Conservation (phyloP, 2,329 filamentous ascomycete species). For the Paramyrothecium sp. region DNA sequence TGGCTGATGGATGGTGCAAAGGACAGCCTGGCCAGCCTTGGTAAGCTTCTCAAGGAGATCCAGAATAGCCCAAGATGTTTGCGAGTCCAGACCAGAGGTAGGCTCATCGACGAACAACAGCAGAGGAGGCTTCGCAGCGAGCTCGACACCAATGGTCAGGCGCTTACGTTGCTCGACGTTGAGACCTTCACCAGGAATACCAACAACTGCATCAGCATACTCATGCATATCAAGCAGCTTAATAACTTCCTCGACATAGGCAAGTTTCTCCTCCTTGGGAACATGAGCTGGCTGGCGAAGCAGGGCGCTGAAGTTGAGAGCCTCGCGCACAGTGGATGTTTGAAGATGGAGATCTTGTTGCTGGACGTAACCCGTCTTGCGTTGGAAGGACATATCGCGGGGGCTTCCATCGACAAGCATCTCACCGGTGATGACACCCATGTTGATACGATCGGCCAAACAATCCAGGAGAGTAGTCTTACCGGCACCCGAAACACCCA, state of each 20-base stretch:
- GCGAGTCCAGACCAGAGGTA: slow-evolving; percentile 56
- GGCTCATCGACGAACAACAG: slow-evolving; percentile 60
- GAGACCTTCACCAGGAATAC: slow-evolving; percentile 55
- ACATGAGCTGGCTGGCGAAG: slow-evolving; percentile 73
- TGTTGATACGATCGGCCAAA: slow-evolving; percentile 76
- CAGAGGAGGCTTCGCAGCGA: slow-evolving; percentile 51
- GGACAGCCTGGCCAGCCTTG: slow-evolving; percentile 43
- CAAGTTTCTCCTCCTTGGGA: slow-evolving; percentile 68
- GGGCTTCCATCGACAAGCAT: slow-evolving; percentile 64
- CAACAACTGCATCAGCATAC: slow-evolving; percentile 61
- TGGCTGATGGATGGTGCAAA: slow-evolving; percentile 53
- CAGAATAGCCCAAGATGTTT: slow-evolving; percentile 59
- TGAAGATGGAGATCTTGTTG: slow-evolving; percentile 83
- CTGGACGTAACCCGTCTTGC: slow-evolving; percentile 84
- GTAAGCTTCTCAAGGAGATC: slow-evolving; percentile 58
- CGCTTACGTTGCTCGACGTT: slow-evolving; percentile 59
- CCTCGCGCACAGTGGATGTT: slow-evolving; percentile 80
- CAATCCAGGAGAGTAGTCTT: slow-evolving; percentile 86
- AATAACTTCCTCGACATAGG: slow-evolving; percentile 78
- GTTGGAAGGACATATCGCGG: slow-evolving; percentile 76
- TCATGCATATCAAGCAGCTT: slow-evolving; percentile 61
- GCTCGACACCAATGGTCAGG: slow-evolving; percentile 55
- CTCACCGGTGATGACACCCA: slow-evolving; percentile 80
- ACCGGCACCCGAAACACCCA: slow-evolving; percentile 78
- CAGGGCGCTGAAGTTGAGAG: slow-evolving; percentile 77